Base-by-base conservation (phyloP, 1,139 yeast species). In the Candida anutae region DNA sequence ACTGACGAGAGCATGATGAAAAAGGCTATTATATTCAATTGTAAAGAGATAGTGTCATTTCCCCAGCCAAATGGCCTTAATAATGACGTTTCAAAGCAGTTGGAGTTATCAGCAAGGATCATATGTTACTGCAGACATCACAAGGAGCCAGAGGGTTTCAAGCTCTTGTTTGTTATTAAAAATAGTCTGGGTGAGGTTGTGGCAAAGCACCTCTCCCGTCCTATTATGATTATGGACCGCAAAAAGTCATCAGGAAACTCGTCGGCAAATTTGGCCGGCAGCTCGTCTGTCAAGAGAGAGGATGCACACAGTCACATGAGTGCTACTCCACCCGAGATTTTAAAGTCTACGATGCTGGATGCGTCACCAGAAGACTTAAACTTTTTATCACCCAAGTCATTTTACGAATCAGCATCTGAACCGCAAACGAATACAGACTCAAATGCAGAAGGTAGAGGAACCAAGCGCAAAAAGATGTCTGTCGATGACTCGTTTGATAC, bases 61-160 rank as follows among this genome's bases (percentile, higher is more conserved):
- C 83, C 87, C 8, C 70, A 81, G 13, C 77, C 79, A 16, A 61
- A 62, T 21, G 75, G 75, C 5, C 51, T 61, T 26, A 48, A 47
- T 24, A 53, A 48, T 27, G 55, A 48, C 26, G 30, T 34, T 11
- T 42, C 50, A 13, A 67, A 76, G 39, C 62, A 69, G 9, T 56
- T 88, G 30, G 94, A 83, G 32, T 59, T 90, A 17, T 78, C 88
- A 19, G 79, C 94, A 10, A 73, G 98, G 56, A 77, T 90, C 24
- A 90, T 90, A 6, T 90, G 98, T 53, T 90, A 90, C 53, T 88
- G 96, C 56, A 76, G 97, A 42, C 98, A 90, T 53, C 97, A 90
- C 54, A 75, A 76, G 40, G 95, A 88, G 37, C 62, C 77, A 16
- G 72, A 71, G 29, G 97, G 97, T 1, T 90, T 87, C 58, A 69